A percentile compares a stretch with the other conserved stretches of the same genome.
Evolutionary conservation across 2,329 filamentous ascomycete species (phyloP).

Genomic region (Penicillium carneum): DNA sequence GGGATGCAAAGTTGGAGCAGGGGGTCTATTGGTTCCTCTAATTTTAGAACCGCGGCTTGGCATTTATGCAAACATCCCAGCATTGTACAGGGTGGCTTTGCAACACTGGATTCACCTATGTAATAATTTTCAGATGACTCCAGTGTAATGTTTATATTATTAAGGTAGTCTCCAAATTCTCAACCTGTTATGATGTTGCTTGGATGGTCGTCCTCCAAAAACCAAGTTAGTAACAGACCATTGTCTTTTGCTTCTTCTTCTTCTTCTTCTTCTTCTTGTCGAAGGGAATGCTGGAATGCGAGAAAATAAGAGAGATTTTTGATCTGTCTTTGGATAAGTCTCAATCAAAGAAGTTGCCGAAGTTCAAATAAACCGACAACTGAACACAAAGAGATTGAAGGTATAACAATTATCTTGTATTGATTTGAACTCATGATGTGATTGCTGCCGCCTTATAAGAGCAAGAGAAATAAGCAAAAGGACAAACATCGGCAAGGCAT

Average conservation of each 20-base stretch:
- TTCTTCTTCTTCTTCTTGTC: not conserved
- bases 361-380: not conserved
- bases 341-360: not conserved
- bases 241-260: not conserved
- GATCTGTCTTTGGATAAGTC: not conserved
- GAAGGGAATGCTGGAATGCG: not conserved
- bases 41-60: slow-evolving; percentile 7
- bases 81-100: not conserved
- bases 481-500: not conserved
- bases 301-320: not conserved
- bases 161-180: not conserved
- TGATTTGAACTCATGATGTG: no score
- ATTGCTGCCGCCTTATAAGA: not conserved
- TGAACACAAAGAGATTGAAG: not conserved
- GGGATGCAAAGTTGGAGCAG: slow-evolving; percentile 3
- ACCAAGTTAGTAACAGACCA: not conserved
- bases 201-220: not conserved
- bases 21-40: slow-evolving; percentile 7
- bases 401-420: not conserved
- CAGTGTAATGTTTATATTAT: not conserved
- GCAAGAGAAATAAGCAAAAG: not conserved
- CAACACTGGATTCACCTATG: not conserved
- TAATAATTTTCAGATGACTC: not conserved
- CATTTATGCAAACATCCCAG: slow-evolving; percentile 9
- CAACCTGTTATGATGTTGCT: not conserved